Evolutionary conservation across 2,329 filamentous ascomycete genomes (phyloP).

Genomic region (Shiraia sp.): DNA sequence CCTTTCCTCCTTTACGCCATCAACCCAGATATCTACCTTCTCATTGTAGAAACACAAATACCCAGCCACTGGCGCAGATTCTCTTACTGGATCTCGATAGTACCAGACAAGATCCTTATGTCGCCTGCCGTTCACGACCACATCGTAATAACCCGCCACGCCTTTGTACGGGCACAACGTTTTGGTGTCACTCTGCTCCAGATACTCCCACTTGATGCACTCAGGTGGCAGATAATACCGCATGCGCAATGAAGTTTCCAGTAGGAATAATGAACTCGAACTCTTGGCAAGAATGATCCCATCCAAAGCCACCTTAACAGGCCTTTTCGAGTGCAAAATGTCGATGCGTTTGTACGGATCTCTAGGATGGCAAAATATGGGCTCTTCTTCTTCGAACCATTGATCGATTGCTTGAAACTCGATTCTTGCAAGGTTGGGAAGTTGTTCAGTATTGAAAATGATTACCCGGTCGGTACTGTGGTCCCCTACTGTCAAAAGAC

Average conservation of each 20-base stretch:
- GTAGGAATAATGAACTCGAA: constrained; percentile 55
- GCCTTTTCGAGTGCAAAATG: constrained; percentile 59
- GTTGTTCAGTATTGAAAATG: constrained; percentile 25
- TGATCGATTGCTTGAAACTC: constrained; percentile 43
- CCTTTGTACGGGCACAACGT: constrained; percentile 71
- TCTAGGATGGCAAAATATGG: constrained; percentile 66
- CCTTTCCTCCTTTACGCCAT: constrained; percentile 51
- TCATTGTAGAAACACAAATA: constrained; percentile 69
- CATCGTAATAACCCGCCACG: constrained; percentile 64
- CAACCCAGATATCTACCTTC: constrained; percentile 65
- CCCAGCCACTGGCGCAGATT: constrained; percentile 61
- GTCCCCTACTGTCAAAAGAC: constrained; percentile 21
- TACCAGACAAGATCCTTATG: constrained; percentile 64
- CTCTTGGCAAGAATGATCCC: constrained; percentile 54
- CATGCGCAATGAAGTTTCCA: constrained; percentile 63
- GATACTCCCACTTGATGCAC: constrained; percentile 50
- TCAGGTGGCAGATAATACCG: constrained; percentile 64
- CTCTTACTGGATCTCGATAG: constrained; percentile 61
- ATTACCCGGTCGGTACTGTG: constrained; percentile 27
- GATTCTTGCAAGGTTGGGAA: constrained; percentile 35
- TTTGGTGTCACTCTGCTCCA: constrained; percentile 56
- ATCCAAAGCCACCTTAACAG: constrained; percentile 55
- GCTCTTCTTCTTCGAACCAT: constrained; percentile 63
- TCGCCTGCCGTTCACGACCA: constrained; percentile 52
- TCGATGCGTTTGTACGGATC: constrained; percentile 70